phyloP scores from a whole-genome alignment of 1,284 basidiomycete genomes.

The Microbotryum silenes-acaulis region DNA sequence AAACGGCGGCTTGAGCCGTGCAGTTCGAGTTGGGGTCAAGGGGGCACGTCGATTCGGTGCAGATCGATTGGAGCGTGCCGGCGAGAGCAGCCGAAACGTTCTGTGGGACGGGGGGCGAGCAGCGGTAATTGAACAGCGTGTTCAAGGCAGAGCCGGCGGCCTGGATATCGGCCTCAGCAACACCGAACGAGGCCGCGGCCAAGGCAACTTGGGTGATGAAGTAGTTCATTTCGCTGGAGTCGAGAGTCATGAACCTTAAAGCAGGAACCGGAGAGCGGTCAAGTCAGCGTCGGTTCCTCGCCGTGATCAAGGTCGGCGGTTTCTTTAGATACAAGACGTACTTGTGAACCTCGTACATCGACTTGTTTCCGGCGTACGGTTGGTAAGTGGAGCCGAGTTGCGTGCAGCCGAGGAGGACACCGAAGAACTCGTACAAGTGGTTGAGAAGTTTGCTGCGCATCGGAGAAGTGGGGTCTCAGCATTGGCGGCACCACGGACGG shows the following conservation, averaged over 20 bases:
- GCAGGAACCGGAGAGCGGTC: not conserved
- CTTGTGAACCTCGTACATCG: conserved; percentile 26
- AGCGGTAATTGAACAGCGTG: conserved; percentile 15
- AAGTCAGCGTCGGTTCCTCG: too few species aligned
- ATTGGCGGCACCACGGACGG: too few species aligned
- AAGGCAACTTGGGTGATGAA: conserved; percentile 21
- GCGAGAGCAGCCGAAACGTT: too few species aligned
- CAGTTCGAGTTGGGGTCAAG: too few species aligned
- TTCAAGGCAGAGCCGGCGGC: conserved; percentile 14
- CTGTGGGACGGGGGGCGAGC: not conserved
- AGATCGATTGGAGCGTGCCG: too few species aligned
- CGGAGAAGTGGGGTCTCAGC: too few species aligned
- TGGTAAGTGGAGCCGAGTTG: conserved; percentile 10
- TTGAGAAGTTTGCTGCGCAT: conserved; percentile 15
- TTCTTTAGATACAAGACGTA: not conserved
- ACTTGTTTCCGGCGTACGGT: conserved; percentile 15
- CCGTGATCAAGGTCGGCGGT: too few species aligned
- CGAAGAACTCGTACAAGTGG: conserved; percentile 30
- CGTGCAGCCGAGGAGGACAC: conserved; percentile 21
- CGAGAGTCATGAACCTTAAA: conserved; percentile 24
- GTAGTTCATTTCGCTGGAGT: conserved; percentile 8
- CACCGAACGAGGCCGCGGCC: conserved; percentile 25
- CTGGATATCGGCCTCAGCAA: conserved; percentile 16
- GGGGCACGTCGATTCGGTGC: too few species aligned
- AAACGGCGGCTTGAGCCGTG: too few species aligned